Base-by-base conservation (phyloP, 768 basidiomycete species). In the Dentipellis fragilis region DNA sequence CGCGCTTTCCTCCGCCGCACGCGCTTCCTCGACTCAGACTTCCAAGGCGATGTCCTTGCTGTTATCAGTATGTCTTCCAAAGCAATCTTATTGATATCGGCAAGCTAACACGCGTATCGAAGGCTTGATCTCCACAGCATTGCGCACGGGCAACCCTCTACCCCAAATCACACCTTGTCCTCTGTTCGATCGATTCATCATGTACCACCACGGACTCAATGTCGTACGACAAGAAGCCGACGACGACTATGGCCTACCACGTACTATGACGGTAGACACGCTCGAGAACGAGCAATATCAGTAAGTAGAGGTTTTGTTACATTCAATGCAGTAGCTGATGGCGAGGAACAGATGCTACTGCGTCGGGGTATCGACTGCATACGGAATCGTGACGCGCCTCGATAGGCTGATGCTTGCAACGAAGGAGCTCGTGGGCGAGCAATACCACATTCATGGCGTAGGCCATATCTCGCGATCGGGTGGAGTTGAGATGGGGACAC, bases 161-260 rank as follows among this genome's bases (percentile, higher is more conserved):
- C 91, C 91, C 0, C 91, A 93, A 64, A 87, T 93, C 54, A 93
- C 90, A 2, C 90, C 92, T 0, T 87, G 84, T 62, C 90, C 82
- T 2, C 70, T 79, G 9, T 64, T 78, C 4, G 68, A 76, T 52
- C 73, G 77, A 1, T 80, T 77, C 55, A 67, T 75, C 66, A n/a
- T 69, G 59, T 62, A 69, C 54, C 73, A 73, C 51, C 78, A 85
- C 54, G 84, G 85, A 3, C 63, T 87, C 54, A 78, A 87, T 54
- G 75, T 90, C 17, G 79, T 89, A 12, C 78, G 84, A 35, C 78
- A 83, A 58, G 85, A 87, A 39, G 77, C 79, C 0, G 87, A 89
- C 59, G 84, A 86, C 45, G 83, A 87, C 60, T 85, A 82, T 63
- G 87, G 87, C 1, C 71, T 92, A 0, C 89, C 89, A 0, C 71